Evolutionary conservation across 768 basidiomycete genomes (phyloP), one percentile per base, ranked within the genome.

Genomic region (Suillus luteus): DNA sequence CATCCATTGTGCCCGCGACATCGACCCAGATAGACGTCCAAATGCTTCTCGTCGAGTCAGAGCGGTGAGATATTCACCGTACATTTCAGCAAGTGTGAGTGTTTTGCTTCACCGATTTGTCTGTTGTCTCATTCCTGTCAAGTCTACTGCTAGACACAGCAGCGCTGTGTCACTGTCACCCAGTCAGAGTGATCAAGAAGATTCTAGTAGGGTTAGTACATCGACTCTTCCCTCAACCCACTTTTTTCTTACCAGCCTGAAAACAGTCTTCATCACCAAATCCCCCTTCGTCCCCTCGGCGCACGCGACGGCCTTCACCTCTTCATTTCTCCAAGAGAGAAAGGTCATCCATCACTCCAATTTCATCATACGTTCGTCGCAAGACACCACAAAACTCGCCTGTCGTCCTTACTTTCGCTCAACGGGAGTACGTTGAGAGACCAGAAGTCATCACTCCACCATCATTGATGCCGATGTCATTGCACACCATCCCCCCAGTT

Each of bases 361-460:
- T 93, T 61, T 93, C 92, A 33, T 83, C 85, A 44, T 93, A 89
- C 64, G 87, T 90, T 49, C 90, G 92, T 66, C 86, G 91, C 65
- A 90, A 87, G 76, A 91, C 90, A 1, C 91, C 91, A 35, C 86
- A 86, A 63, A 81, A 84, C 44, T 91, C 91, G 12, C 90, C 91
- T 0, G 86, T 85, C 17, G 85, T 87, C 2, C 84, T 89, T 14
- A 83, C 84, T 12, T 91, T 90, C 72, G 79, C 83, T 61, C 82
- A 74, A 22, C 67, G 73, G 8, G 64, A 61, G 11, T 71, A 74
- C 7, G n/a, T 65, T 14, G 71, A 76, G 58, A 72, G 76, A 58
- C 75, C 76, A 35, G 71, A 76, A 59, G 67, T 65, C 3, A 75
- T 75, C 22, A 52, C 63, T 3, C 61, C 64, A 9, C 66, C 66